phyloP scores from a whole-genome alignment of 495 filamentous ascomycete species.

The Thermothielavioides terrestris region DNA sequence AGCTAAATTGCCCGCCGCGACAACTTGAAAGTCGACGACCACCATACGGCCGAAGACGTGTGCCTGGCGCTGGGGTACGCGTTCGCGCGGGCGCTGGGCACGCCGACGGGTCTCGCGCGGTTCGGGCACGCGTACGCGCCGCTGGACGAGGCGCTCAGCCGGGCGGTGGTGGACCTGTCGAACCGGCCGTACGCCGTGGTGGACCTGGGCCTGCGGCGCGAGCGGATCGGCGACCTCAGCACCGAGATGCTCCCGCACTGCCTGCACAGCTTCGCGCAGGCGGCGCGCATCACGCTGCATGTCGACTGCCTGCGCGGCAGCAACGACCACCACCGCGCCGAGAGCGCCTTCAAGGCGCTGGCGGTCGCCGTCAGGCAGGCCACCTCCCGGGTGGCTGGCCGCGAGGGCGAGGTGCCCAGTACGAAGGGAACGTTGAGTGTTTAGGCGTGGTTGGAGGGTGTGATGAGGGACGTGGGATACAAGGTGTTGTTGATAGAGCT shows the following conservation, averaged over 20 bases:
- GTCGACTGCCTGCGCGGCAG: constrained; percentile 79
- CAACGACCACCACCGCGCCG: constrained; percentile 94
- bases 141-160: constrained; percentile 88
- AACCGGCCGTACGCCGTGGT: constrained; percentile 80
- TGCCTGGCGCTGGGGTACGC: constrained; percentile 83
- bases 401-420: constrained; percentile 85
- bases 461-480: not conserved
- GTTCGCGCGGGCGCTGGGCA: constrained; percentile 68
- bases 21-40: constrained; percentile 85
- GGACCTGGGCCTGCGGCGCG: constrained; percentile 69
- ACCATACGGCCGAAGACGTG: constrained; percentile 95
- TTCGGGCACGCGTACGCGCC: constrained; percentile 89
- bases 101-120: constrained; percentile 69
- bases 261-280: constrained; percentile 85
- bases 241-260: constrained; percentile 97
- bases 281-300: constrained; percentile 84
- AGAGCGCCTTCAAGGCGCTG: constrained; percentile 95
- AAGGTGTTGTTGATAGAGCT: not conserved
- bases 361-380: constrained; percentile 76
- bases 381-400: constrained; percentile 60
- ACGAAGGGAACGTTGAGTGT: constrained; percentile 76
- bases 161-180: constrained; percentile 90
- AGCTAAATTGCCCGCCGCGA: not conserved
- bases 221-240: constrained; percentile 88
- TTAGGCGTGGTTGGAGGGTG: constrained; percentile 9